phyloP scores from a whole-genome alignment of 2,329 filamentous ascomycete genomes.

The Cladophialophora carrionii region DNA sequence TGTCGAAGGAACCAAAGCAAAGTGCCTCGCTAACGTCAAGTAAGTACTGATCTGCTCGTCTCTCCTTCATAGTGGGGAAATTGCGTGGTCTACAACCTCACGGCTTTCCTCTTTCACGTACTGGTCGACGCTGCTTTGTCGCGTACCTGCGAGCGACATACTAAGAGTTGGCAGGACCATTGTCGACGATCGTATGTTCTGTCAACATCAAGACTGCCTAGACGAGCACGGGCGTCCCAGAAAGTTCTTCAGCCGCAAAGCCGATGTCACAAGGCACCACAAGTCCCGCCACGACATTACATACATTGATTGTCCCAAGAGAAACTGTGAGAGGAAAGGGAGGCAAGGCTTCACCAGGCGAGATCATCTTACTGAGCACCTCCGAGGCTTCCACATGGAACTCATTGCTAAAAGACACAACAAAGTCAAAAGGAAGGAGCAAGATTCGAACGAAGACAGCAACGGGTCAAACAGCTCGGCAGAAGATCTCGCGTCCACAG shows the following conservation, averaged over 20 bases:
- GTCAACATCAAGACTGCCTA: constrained; percentile 38
- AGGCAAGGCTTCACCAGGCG: constrained; percentile 58
- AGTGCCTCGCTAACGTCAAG: background rate
- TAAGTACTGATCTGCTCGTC: constrained; percentile 1
- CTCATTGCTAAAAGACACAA: constrained; percentile 44
- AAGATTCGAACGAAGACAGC: constrained; percentile 1
- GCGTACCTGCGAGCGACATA: background rate
- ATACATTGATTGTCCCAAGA: constrained; percentile 51
- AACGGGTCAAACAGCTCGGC: background rate
- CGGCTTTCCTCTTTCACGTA: background rate
- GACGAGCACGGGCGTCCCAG: constrained; percentile 30
- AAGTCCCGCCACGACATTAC: constrained; percentile 49
- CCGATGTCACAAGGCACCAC: constrained; percentile 56
- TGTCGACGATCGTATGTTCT: constrained; percentile 26
- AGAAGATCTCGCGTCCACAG: constrained; percentile 2
- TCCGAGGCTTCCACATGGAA: constrained; percentile 59
- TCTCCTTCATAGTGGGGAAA: background rate
- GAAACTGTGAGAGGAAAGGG: constrained; percentile 52
- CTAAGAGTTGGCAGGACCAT: constrained; percentile 1
- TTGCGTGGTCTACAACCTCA: background rate
- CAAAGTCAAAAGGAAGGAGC: constrained; percentile 9
- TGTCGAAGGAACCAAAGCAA: background rate
- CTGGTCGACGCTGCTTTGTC: background rate
- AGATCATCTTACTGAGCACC: constrained; percentile 63
- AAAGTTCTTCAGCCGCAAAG: constrained; percentile 49